Evolutionary conservation across 441 rosid genomes (phyloP).

Genomic region (Biscutella laevigata): DNA sequence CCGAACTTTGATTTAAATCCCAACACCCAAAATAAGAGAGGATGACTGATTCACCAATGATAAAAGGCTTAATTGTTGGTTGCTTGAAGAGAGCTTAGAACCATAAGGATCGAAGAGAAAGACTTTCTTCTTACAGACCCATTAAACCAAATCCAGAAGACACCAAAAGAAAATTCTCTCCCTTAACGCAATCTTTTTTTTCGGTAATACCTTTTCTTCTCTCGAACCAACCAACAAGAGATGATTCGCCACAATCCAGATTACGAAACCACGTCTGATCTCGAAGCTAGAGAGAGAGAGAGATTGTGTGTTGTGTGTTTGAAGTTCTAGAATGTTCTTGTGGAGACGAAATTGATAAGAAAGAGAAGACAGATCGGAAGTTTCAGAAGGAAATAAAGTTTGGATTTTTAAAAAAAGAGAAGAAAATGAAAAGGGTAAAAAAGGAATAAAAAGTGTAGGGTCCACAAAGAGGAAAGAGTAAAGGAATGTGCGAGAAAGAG

Average conservation of each 20-base stretch:
- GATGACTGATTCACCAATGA: neutral
- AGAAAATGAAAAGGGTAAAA: constrained; percentile 22
- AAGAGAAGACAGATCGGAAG: constrained; percentile 34
- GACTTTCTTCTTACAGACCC: constrained; percentile 1
- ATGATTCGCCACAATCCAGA: constrained; percentile 10
- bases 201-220: too few relatives aligned
- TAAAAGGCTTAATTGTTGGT: neutral
- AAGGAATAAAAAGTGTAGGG: constrained; percentile 13
- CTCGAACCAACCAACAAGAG: constrained; percentile 21
- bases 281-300: constrained; percentile 12
- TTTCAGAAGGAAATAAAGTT: constrained; percentile 39
- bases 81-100: neutral
- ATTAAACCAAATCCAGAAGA: constrained; percentile 2
- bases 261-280: constrained; percentile 12
- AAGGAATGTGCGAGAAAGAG: constrained; percentile 33
- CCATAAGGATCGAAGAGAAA: constrained; percentile 13
- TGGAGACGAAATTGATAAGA: constrained; percentile 32
- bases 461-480: constrained; percentile 25
- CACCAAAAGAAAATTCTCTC: neutral
- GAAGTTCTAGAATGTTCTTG: constrained; percentile 78
- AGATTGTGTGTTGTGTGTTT: constrained; percentile 23
- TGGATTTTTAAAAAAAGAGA: too few relatives aligned
- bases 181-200: neutral
- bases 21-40: neutral
- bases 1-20: neutral